Conservation (phyloP, 2,329 filamentous ascomycete genomes). For the Alternaria dauci region DNA sequence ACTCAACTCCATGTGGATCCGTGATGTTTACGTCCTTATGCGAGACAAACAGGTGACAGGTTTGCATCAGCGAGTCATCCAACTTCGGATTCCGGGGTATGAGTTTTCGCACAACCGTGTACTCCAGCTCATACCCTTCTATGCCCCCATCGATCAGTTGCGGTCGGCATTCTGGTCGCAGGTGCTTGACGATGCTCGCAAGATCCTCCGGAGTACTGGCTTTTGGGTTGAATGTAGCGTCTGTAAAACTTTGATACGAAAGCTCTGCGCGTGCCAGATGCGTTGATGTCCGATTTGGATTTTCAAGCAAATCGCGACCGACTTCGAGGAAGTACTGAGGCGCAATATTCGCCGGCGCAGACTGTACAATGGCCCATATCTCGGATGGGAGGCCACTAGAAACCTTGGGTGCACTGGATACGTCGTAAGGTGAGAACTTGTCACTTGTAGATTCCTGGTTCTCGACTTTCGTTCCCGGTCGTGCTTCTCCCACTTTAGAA, state of each 20-base stretch:
- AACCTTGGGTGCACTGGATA: constrained; percentile 28
- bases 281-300: constrained; percentile 80
- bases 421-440: constrained; percentile 48
- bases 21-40: constrained; percentile 23
- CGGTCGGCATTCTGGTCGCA: constrained; percentile 53
- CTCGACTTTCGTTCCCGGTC: not conserved
- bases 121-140: constrained; percentile 58
- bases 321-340: constrained; percentile 70
- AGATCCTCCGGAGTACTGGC: constrained; percentile 47
- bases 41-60: constrained; percentile 73
- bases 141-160: constrained; percentile 35
- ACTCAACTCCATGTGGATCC: constrained; percentile 31
- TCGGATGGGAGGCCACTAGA: constrained; percentile 44
- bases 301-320: constrained; percentile 77
- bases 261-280: constrained; percentile 83
- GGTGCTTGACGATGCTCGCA: constrained; percentile 58
- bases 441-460: constrained; percentile 8
- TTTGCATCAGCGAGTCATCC: constrained; percentile 80
- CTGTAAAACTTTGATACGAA: constrained; percentile 62
- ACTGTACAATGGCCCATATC: constrained; percentile 50
- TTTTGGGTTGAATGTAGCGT: constrained; percentile 46
- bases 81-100: constrained; percentile 83
- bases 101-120: constrained; percentile 76
- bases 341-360: constrained; percentile 66
- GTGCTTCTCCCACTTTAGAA: not conserved